These are phyloP conservation scores for Cicer bijugum DNA, from an alignment of 306 rosid species.

Conservation along the genomic window DNA sequence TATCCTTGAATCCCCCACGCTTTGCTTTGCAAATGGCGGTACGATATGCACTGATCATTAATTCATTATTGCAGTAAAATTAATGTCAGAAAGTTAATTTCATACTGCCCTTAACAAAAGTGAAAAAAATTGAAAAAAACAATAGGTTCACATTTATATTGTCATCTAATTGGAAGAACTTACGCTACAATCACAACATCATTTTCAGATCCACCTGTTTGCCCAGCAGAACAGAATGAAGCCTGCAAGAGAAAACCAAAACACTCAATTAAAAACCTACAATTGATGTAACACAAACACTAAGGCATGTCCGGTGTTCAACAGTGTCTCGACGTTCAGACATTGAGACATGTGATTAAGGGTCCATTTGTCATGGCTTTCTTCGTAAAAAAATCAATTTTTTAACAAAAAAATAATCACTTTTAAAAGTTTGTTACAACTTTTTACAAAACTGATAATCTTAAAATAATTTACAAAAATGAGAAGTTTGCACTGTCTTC, in stretches of 20 bases:
- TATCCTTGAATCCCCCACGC: conserved; percentile 89
- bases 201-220: conserved; percentile 62
- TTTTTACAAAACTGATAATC: no score
- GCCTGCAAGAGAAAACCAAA: conserved; percentile 50
- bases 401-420: no score
- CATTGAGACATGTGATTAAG: no score
- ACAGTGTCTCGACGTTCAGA: no score
- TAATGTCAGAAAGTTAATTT: neutral
- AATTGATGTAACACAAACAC: no score
- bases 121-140: neutral
- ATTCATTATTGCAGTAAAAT: conserved; percentile 34
- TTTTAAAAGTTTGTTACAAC: no score
- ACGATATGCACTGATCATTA: conserved; percentile 65
- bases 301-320: no score
- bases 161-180: conserved; percentile 37
- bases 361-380: no score
- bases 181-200: conserved; percentile 94
- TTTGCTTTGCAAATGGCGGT: conserved; percentile 88
- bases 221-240: conserved; percentile 67
- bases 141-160: conserved; percentile 3
- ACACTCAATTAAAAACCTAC: neutral
- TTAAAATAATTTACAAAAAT: no score
- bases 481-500: no score
- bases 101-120: conserved; percentile 6
- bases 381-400: no score